A percentile compares a stretch with the other conserved stretches of the same genome.
phyloP scores from a whole-genome alignment of 2,329 filamentous ascomycete species.

The Diplodia sapinea region DNA sequence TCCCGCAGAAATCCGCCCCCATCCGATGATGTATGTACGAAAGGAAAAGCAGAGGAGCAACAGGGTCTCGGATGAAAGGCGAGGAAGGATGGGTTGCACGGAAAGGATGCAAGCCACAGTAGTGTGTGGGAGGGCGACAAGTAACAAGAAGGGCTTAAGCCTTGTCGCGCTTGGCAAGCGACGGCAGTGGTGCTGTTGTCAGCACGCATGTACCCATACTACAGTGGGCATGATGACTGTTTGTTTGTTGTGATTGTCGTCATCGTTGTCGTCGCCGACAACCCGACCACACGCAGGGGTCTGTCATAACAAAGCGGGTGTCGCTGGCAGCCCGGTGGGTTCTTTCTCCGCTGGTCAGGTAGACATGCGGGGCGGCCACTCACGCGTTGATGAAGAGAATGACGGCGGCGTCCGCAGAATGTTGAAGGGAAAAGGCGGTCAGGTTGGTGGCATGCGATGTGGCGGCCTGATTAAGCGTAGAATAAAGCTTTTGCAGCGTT shows the following conservation, averaged over 20 bases:
- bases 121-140: too few relatives aligned
- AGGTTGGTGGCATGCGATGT: conserved; percentile 17
- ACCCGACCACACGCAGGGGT: background rate
- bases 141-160: conserved; percentile 3
- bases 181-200: background rate
- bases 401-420: background rate
- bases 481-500: background rate
- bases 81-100: conserved; percentile 2
- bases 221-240: background rate
- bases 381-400: background rate
- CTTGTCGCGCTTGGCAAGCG: background rate
- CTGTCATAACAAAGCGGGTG: background rate
- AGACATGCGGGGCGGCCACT: background rate
- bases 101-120: conserved; percentile 16
- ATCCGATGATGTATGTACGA: background rate
- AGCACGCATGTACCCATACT: background rate
- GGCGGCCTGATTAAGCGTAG: background rate
- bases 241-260: background rate
- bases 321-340: background rate
- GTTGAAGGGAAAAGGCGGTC: conserved; percentile 12
- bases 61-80: background rate
- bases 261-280: background rate
- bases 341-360: background rate
- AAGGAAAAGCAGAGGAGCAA: background rate
- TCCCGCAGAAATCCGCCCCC: background rate